Conservation (phyloP, 495 filamentous ascomycete species). For the Ramalina peruviana region DNA sequence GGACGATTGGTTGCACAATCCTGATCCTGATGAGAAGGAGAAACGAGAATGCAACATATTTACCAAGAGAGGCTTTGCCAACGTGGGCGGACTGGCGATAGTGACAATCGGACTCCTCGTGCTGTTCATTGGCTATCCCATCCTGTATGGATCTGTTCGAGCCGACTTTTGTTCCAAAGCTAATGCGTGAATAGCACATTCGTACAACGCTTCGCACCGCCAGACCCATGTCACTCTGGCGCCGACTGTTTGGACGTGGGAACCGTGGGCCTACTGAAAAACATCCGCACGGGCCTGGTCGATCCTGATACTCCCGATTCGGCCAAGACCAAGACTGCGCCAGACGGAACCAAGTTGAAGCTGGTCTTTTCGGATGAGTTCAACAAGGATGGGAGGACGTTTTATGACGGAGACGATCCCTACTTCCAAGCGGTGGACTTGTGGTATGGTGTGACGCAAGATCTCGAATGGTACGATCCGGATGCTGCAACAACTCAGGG, state of each 20-base stretch:
- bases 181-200: constrained; percentile 36
- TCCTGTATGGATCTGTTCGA: constrained; percentile 39
- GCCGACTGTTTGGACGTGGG: constrained; percentile 45
- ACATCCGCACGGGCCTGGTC: constrained; percentile 46
- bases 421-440: constrained; percentile 57
- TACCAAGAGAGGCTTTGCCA: constrained; percentile 49
- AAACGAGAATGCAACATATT: constrained; percentile 51
- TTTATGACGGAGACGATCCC: constrained; percentile 62
- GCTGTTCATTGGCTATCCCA: constrained; percentile 61
- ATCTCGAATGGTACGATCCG: constrained; percentile 76
- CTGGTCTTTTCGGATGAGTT: constrained; percentile 76
- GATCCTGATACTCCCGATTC: constrained; percentile 58
- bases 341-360: constrained; percentile 46
- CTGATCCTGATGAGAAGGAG: constrained; percentile 51
- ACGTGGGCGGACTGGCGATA: constrained; percentile 50
- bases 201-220: constrained; percentile 23
- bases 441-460: constrained; percentile 71
- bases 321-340: constrained; percentile 39
- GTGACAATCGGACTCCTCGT: constrained; percentile 48
- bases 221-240: constrained; percentile 27
- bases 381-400: constrained; percentile 53
- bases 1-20: constrained; percentile 65
- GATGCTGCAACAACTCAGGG: constrained; percentile 57
- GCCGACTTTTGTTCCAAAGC: background rate
- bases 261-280: constrained; percentile 41